Evolutionary conservation across 2,329 filamentous ascomycete genomes (phyloP).

Genomic region (Pseudohalonectria lignicola): DNA sequence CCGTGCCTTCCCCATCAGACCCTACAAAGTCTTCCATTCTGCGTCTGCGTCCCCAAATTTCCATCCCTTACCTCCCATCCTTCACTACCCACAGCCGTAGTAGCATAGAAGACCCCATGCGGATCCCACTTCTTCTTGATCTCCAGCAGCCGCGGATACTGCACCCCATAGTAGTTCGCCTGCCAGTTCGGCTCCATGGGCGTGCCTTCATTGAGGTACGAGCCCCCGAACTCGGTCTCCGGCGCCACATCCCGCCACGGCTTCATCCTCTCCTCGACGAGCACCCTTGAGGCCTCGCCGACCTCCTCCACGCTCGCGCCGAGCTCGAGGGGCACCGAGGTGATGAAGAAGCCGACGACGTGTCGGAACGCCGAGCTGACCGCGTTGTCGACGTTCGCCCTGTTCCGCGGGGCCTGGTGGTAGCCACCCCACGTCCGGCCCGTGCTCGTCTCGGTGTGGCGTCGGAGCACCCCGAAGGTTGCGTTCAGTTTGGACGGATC

Average conservation of each 20-base stretch:
- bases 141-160: slow-evolving; percentile 20
- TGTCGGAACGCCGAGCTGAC: neutral
- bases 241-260: neutral
- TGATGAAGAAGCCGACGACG: neutral
- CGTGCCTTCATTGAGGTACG: neutral
- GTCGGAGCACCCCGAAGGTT: slow-evolving; percentile 7
- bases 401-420: slow-evolving; percentile 2
- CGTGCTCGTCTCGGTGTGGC: neutral
- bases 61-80: slow-evolving; percentile 19
- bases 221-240: neutral
- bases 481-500: slow-evolving; percentile 17
- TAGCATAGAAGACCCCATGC: slow-evolving; percentile 28
- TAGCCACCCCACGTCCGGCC: neutral
- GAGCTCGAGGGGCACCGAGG: neutral
- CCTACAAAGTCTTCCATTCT: neutral
- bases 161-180: slow-evolving; percentile 25
- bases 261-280: neutral
- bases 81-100: slow-evolving; percentile 31
- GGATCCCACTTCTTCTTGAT: slow-evolving; percentile 34
- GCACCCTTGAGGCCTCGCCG: neutral
- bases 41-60: slow-evolving; percentile 1
- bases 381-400: neutral
- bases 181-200: slow-evolving; percentile 20
- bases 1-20: neutral
- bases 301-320: neutral